Conservation (phyloP, 1,139 yeast genomes). For the Magnusiomyces ingens region DNA sequence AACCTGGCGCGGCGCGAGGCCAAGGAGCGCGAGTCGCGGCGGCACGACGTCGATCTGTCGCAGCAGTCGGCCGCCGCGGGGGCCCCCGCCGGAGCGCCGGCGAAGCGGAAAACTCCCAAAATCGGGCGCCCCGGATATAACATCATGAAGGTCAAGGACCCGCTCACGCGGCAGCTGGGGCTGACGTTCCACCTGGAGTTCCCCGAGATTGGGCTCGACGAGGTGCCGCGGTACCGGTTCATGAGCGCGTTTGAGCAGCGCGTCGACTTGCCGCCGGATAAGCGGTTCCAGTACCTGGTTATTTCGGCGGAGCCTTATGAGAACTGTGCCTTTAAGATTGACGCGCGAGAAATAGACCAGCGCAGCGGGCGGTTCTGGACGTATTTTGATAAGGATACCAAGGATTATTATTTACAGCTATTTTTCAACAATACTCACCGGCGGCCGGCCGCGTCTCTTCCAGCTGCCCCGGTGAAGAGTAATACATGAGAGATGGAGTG, state of each 20-base stretch:
- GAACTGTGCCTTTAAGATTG: constrained; percentile 63
- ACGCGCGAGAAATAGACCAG: constrained; percentile 50
- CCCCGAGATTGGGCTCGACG: constrained; percentile 43
- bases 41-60: constrained; percentile 10
- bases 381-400: constrained; percentile 61
- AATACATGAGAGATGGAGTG: neutral
- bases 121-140: constrained; percentile 71
- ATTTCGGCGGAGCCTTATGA: constrained; percentile 82
- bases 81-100: constrained; percentile 9
- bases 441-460: too few species aligned
- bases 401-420: constrained; percentile 63
- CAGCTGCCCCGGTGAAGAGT: too few species aligned
- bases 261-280: constrained; percentile 38
- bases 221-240: constrained; percentile 58
- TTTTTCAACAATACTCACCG: constrained; percentile 37
- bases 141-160: constrained; percentile 60
- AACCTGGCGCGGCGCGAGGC: constrained; percentile 54
- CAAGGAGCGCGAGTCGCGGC: constrained; percentile 22
- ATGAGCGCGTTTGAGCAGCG: constrained; percentile 71
- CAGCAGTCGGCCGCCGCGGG: constrained; percentile 31
- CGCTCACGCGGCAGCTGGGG: constrained; percentile 52
- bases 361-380: constrained; percentile 52
- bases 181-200: constrained; percentile 51
- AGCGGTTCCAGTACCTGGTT: constrained; percentile 57
- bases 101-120: constrained; percentile 39